phyloP scores from a whole-genome alignment of 2,329 filamentous ascomycete genomes.

The Fusarium tjaetaba region DNA sequence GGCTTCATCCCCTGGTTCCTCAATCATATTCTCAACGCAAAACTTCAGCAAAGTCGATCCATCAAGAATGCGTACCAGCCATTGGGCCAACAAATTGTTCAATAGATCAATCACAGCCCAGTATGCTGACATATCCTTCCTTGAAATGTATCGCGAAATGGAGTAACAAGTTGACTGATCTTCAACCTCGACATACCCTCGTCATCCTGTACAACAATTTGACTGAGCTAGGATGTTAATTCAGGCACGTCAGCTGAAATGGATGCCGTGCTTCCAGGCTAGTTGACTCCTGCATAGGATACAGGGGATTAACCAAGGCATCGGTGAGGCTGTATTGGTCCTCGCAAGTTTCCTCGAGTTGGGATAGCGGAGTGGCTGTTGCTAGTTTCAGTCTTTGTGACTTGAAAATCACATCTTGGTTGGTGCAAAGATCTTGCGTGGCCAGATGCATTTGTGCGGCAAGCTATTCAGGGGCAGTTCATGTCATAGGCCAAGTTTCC shows the following conservation, averaged over 20 bases:
- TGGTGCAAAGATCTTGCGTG: conserved; percentile 18
- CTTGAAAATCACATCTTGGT: conserved; percentile 3
- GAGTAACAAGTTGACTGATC: neutral
- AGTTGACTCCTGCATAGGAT: conserved; percentile 25
- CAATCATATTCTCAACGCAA: too few species aligned
- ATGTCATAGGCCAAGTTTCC: conserved; percentile 22
- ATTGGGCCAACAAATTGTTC: neutral
- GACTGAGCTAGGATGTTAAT: conserved; percentile 17
- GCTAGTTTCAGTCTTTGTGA: conserved; percentile 19
- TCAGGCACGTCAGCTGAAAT: conserved; percentile 27
- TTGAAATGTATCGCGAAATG: neutral
- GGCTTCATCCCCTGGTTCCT: neutral
- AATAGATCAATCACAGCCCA: neutral
- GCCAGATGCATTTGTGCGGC: conserved; percentile 18
- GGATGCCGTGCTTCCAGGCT: conserved; percentile 31
- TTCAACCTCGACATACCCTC: conserved; percentile 12
- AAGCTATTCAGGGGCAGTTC: conserved; percentile 16
- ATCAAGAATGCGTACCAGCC: rapidly evolving
- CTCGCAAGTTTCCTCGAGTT: conserved; percentile 4
- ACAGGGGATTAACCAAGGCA: conserved; percentile 20
- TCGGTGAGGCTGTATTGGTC: conserved; percentile 18
- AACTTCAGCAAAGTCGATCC: neutral
- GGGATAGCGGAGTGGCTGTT: conserved; percentile 39
- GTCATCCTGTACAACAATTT: conserved; percentile 33
- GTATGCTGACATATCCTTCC: neutral